Evolutionary conservation across 1,139 yeast genomes (phyloP).

Genomic region (Candida gigantensis): DNA sequence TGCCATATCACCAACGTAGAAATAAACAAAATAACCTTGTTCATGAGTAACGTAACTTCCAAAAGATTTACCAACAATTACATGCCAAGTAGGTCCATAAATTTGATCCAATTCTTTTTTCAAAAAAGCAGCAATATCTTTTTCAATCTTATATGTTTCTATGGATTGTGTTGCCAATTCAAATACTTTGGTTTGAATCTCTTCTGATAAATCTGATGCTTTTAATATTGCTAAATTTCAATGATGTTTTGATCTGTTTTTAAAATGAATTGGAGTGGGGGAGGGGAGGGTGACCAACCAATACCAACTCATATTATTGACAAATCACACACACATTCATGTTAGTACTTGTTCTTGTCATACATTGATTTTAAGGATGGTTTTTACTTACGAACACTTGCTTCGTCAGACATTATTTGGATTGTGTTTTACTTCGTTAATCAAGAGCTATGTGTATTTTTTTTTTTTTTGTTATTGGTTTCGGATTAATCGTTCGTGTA

Average conservation of each 20-base stretch:
- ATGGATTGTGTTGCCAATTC: slow-evolving; percentile 58
- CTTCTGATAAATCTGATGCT: slow-evolving; percentile 55
- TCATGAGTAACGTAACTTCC: slow-evolving; percentile 94
- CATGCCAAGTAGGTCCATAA: slow-evolving; percentile 92
- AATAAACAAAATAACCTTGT: slow-evolving; percentile 80
- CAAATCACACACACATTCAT: neutral
- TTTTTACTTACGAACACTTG: slow-evolving; percentile 2
- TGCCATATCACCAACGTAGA: slow-evolving; percentile 80
- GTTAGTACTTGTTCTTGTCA: slow-evolving; percentile 1
- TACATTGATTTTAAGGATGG: neutral
- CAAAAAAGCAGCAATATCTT: slow-evolving; percentile 78
- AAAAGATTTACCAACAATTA: slow-evolving; percentile 88
- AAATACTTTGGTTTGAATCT: slow-evolving; percentile 57
- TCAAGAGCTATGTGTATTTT: neutral
- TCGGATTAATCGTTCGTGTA: too few species aligned
- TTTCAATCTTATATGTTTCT: slow-evolving; percentile 47
- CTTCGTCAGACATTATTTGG: slow-evolving; percentile 4
- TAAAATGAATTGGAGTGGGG: neutral
- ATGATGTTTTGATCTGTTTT: neutral
- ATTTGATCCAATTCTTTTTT: slow-evolving; percentile 66
- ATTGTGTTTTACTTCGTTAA: neutral
- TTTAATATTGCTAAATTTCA: slow-evolving; percentile 39
- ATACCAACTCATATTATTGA: too few species aligned
- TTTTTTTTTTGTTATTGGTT: neutral
- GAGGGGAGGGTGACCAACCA: too few species aligned